Evolutionary conservation across 2,329 filamentous ascomycete genomes (phyloP).

Genomic region (Stemphylium beticola): DNA sequence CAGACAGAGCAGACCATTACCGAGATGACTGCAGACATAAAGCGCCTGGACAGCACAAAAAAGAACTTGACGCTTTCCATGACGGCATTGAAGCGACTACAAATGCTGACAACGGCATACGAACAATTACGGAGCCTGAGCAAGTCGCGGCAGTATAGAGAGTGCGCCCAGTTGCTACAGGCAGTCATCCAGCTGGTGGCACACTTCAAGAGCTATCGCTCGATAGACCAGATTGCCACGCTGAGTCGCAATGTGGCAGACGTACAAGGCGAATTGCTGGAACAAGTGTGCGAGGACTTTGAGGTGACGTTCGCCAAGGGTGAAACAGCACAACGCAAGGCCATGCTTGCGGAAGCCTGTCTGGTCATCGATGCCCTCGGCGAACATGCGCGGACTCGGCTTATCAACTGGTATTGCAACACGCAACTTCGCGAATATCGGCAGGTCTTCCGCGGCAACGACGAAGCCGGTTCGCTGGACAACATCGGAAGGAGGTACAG

Average conservation of each 20-base stretch:
- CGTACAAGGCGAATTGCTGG: conserved; percentile 86
- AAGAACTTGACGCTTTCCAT: conserved; percentile 95
- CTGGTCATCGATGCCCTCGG: conserved; percentile 94
- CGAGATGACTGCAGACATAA: conserved; percentile 98
- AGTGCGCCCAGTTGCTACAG: conserved; percentile 91
- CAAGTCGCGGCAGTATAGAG: conserved; percentile 86
- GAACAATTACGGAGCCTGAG: conserved; percentile 87
- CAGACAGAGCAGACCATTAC: conserved; percentile 96
- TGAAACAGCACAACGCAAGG: conserved; percentile 74
- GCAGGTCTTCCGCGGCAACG: conserved; percentile 93
- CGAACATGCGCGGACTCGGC: conserved; percentile 78
- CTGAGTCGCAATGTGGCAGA: conserved; percentile 92
- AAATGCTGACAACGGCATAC: conserved; percentile 99
- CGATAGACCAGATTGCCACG: conserved; percentile 96
- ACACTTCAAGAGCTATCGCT: conserved; percentile 97
- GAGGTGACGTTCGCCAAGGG: conserved; percentile 92
- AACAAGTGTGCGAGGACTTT: conserved; percentile 99
- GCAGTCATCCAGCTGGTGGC: conserved; percentile 97
- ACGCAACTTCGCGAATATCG: conserved; percentile 94
- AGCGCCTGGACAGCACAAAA: conserved; percentile 94
- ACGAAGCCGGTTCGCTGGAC: conserved; percentile 90
- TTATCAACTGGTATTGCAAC: conserved; percentile 98
- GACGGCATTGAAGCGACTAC: conserved; percentile 94
- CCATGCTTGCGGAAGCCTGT: conserved; percentile 83
- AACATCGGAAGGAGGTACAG: conserved; percentile 95